Evolutionary conservation across 1,284 basidiomycete genomes (phyloP), one percentile per base, ranked within the genome.

Genomic region (Cryptococcus sp.): DNA sequence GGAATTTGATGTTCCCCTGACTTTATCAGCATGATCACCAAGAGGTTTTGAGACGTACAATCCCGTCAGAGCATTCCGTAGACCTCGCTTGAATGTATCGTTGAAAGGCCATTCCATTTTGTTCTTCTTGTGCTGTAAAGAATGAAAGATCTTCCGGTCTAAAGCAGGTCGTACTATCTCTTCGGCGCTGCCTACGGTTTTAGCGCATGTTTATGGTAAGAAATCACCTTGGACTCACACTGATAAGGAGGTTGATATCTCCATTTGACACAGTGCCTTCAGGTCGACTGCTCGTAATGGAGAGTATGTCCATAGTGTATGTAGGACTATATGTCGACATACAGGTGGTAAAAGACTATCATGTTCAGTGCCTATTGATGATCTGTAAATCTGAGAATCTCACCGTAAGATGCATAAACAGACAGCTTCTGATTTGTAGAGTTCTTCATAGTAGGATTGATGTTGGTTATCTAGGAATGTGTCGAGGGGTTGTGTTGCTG

Each of bases 401-500:
- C 61, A 90, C 90, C 93, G 85, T 74, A 97, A 93, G 73, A 98
- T 86, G 45, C 92, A 90, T 36, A 98, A 83, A 78, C 93, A 96
- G 73, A 90, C 88, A 2, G 92, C 94, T 23, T 95, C 93, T 15
- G 86, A 84, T 67, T 87, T 83, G 74, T 96, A 98, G 49, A 98
- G 81, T 48, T 90, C 83, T 49, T 85, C 88, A 56, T 95, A 81
- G 42, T 89, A 88, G 49, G 83, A 86, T 68, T 90, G 87, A 0
- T 90, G 88, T 68, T 96, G 90, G 5, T 85, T 84, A 63, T 91
- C 87, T 38, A 98, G 81, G 76, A 96, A 97, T 1, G 86, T 66
- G 56, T 81, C 78, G 52, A 82, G 65, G 1, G 76, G 69, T 2
- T 67, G 69, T 6, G 73, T 74, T 0, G 75, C 65, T 10, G 72